Conservation (phyloP, 352 stramenopile species). For the Ophiocytium majus region DNA sequence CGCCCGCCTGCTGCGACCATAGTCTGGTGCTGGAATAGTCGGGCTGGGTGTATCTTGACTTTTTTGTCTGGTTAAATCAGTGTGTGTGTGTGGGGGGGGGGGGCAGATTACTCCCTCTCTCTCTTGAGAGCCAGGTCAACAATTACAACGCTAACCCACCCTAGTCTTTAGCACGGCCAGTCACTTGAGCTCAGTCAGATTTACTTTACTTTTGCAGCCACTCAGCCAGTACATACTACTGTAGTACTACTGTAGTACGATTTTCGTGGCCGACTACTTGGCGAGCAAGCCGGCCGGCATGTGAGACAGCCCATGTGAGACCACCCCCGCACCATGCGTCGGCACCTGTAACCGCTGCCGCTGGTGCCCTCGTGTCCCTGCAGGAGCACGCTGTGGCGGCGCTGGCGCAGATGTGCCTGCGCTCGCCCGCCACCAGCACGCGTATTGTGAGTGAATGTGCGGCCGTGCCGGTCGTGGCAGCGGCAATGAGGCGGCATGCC, state of each 20-base stretch:
- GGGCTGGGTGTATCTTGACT: too few species aligned
- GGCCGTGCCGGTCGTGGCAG: neutral
- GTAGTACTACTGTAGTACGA: neutral
- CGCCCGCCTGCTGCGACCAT: too few species aligned
- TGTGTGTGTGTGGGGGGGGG: too few species aligned
- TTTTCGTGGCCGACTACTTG: neutral
- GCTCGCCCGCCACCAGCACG: neutral
- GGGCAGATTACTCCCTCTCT: too few species aligned
- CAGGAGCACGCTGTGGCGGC: slow-evolving; percentile 9
- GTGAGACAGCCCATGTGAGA: neutral
- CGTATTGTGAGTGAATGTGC: neutral
- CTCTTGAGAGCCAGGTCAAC: too few species aligned
- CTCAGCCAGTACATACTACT: neutral
- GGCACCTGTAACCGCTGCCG: neutral
- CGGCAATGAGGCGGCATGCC: slow-evolving; percentile 14
- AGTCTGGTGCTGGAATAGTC: too few species aligned
- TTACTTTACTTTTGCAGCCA: neutral
- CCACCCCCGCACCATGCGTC: neutral
- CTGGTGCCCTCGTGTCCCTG: neutral
- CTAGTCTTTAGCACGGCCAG: too few species aligned
- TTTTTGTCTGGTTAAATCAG: too few species aligned
- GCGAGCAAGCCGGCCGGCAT: too few species aligned
- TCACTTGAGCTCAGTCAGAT: neutral
- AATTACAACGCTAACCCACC: too few species aligned
- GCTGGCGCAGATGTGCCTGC: slow-evolving; percentile 21